Evolutionary conservation across 495 filamentous ascomycete species (phyloP), one percentile per base, ranked within the genome.

Genomic region (Lasiosphaeriaceae sp.): DNA sequence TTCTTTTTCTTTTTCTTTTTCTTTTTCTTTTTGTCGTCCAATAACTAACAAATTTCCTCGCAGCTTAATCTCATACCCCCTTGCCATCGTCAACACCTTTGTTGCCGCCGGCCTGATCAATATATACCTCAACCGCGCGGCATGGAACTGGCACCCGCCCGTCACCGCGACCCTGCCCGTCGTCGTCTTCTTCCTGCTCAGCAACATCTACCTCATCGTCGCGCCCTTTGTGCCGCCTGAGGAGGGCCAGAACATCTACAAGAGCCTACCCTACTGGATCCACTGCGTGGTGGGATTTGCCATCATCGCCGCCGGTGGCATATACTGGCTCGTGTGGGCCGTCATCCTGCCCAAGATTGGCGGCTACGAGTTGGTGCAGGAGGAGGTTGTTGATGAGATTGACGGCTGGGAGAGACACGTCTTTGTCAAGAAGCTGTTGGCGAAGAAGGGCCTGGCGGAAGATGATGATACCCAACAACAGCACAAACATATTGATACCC

Each of bases 291-390:
- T 77, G 12, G 74, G 73, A 8, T 67, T 76, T 35, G 75, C 66
- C n/a, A 71, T 79, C 45, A 69, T 79, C 26, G 29, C 61, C 12
- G 66, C 62, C 7, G 86, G 78, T 0, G 67, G 85, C 11, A 5
- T 86, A 0, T 90, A 90, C 67, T 90, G 87, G 87, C 83, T 87
- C 58, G 58, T 89, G 49, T 89, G 84, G 85, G 87, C 84, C 4
- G 74, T 83, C 5, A 56, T 84, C 29, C 64, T 90, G 29, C 87
- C 88, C 41, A 71, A 73, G 46, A 71, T 82, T 61, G 81, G 80
- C 47, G 69, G 72, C 0, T 88, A 88, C 66, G 75, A 64, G 47
- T 74, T 88, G 16, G 84, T 84, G 54, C 78, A 86, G 61, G 79
- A 82, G 60, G 67, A 61, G 0, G 52, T 65, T 3, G 58, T 75